Conservation (phyloP, 2,329 filamentous ascomycete species). For the Dothideomycetidae sp. region DNA sequence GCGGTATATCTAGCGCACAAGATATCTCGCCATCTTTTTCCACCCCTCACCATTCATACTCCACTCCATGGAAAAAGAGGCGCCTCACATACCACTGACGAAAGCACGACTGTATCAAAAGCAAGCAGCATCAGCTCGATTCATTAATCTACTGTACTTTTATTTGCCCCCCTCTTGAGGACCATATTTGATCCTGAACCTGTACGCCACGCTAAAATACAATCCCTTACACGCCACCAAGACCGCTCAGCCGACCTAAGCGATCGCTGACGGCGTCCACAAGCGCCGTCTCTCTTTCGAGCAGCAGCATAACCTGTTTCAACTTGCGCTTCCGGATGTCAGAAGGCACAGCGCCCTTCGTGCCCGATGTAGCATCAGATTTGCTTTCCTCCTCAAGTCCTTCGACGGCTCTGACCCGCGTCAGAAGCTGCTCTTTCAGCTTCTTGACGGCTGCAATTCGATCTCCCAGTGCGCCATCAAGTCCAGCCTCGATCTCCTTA, state of each 20-base stretch:
- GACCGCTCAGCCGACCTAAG: constrained; percentile 40
- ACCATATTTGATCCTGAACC: too few species aligned
- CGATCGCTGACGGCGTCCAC: constrained; percentile 52
- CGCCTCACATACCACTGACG: too few species aligned
- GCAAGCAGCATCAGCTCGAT: neutral
- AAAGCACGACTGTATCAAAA: neutral
- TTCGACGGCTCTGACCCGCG: constrained; percentile 20
- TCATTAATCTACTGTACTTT: neutral
- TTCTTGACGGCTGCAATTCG: constrained; percentile 17
- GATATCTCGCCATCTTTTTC: too few species aligned
- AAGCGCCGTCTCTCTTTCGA: constrained; percentile 53
- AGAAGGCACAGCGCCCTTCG: constrained; percentile 39
- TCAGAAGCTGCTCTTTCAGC: constrained; percentile 17
- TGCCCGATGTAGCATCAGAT: constrained; percentile 18
- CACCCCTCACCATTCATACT: too few species aligned
- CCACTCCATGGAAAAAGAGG: too few species aligned
- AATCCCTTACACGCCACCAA: constrained; percentile 6
- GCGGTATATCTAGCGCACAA: too few species aligned
- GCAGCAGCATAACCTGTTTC: constrained; percentile 45
- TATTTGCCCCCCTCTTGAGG: neutral
- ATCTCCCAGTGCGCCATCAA: constrained; percentile 3
- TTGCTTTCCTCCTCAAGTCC: constrained; percentile 19
- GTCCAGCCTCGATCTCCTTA: constrained; percentile 34
- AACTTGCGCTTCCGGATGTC: constrained; percentile 51
- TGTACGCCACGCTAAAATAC: neutral